Base-by-base conservation (phyloP, 1,139 yeast species). In the Diutina siamensis region DNA sequence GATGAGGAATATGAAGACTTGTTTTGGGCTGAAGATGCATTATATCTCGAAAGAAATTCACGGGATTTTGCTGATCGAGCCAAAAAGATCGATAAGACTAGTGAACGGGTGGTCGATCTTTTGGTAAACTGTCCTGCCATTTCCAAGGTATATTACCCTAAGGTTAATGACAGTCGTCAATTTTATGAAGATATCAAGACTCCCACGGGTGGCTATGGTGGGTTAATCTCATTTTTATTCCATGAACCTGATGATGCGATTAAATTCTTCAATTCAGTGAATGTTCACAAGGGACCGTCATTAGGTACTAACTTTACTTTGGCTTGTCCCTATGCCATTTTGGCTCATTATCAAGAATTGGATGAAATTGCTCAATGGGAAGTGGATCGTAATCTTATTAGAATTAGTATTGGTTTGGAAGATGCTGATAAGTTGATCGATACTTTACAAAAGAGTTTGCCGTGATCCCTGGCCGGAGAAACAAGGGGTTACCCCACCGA, bases 21-120 rank as follows among this genome's bases (percentile, higher is more conserved):
- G 8, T 74, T 86, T 52, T 92, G 97, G 97, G 86, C 81, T 21
- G 96, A 89, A 63, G 98, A 92, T 63, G 95, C 95, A 1, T 78
- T 92, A 48, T 84, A 84, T 57, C 66, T 92, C 59, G 98, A 92
- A 61, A 75, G 97, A 58, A 92, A 92, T 64, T 86, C 96, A 3
- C 76, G 97, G 52, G 97, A 89, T 61, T 89, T 86, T 59, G 78
- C 76, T 25, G 67, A 68, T 34, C 72, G 97, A 55, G 82, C 88
- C 17, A 60, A 66, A 44, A 76, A 72, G 51, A 83, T 80, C 54
- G 87, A 92, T 61, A 60, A 63, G 20, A 92, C 83, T 46, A 73
- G 96, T 2, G 73, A 67, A 47, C 63, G 66, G 38, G 73, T 78
- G 9, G 68, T 81, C 36, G 76, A 74, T 52, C 75, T 64, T 62